These are phyloP conservation scores for Wickerhamiella shivajii DNA, from an alignment of 805 yeast species.

Conservation along the genomic window DNA sequence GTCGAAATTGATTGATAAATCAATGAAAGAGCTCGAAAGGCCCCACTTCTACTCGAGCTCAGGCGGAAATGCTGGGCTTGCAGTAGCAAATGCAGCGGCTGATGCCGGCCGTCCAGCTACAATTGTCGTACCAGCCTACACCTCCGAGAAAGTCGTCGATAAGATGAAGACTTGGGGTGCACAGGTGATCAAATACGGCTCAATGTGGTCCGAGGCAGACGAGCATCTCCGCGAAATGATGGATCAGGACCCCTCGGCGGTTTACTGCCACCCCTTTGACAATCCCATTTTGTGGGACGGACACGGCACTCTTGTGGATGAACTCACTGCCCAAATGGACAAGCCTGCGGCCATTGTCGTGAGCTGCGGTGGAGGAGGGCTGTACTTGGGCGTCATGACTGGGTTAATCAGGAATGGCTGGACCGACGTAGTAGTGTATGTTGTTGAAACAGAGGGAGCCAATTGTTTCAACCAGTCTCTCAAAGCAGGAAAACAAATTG, in stretches of 20 bases:
- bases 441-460: conserved; percentile 36
- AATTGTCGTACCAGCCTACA: conserved; percentile 43
- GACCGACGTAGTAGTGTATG: conserved; percentile 25
- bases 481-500: conserved; percentile 31
- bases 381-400: conserved; percentile 67
- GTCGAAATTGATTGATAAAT: conserved; percentile 9
- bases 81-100: conserved; percentile 80
- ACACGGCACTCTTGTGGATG: conserved; percentile 86
- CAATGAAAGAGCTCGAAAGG: conserved; percentile 32
- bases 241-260: conserved; percentile 71
- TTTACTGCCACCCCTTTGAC: conserved; percentile 86
- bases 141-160: conserved; percentile 33
- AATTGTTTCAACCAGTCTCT: conserved; percentile 33
- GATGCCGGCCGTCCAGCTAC: conserved; percentile 41
- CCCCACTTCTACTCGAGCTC: conserved; percentile 50
- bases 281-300: conserved; percentile 92
- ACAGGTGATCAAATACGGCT: conserved; percentile 40
- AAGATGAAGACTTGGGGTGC: conserved; percentile 38
- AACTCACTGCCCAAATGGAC: conserved; percentile 64
- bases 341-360: conserved; percentile 71
- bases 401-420: conserved; percentile 47
- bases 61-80: conserved; percentile 96
- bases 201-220: conserved; percentile 68
- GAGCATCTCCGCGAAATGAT: conserved; percentile 58
- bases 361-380: conserved; percentile 92